These are phyloP conservation scores for Raffaelea arxii DNA, from an alignment of 2,329 filamentous ascomycete species.

Conservation along the genomic window DNA sequence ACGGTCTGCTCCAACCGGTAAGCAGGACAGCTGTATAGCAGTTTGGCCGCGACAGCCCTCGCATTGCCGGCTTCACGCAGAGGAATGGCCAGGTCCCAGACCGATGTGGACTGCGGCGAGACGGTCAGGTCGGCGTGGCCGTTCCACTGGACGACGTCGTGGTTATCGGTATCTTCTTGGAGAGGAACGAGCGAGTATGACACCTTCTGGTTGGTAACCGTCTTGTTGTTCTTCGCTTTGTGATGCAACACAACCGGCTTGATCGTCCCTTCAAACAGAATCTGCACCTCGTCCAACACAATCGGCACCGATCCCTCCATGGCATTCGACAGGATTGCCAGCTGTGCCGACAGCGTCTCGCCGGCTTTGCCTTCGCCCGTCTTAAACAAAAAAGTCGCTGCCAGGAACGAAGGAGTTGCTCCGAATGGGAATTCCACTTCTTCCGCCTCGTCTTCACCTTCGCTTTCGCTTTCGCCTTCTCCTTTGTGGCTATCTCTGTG, in stretches of 20 bases:
- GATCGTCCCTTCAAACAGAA: conserved; percentile 49
- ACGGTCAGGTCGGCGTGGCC: conserved; percentile 52
- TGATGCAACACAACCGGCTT: conserved; percentile 45
- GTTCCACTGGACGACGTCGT: conserved; percentile 4
- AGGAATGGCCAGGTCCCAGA: conserved; percentile 62
- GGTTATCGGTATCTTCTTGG: conserved; percentile 15
- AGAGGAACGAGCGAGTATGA: conserved; percentile 1
- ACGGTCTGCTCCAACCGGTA: conserved; percentile 61
- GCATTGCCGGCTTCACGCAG: conserved; percentile 77
- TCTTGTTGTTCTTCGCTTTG: neutral
- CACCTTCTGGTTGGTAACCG: neutral
- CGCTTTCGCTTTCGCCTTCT: conserved; percentile 12
- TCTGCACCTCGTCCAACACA: conserved; percentile 37
- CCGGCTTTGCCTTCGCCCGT: conserved; percentile 51
- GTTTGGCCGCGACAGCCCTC: conserved; percentile 50
- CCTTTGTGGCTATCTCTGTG: conserved; percentile 42
- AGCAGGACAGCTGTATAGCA: conserved; percentile 52
- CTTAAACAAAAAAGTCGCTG: conserved; percentile 43
- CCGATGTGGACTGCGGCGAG: conserved; percentile 53
- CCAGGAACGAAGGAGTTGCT: conserved; percentile 19
- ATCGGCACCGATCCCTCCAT: conserved; percentile 42
- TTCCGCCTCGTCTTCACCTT: conserved; percentile 7
- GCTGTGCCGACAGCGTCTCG: conserved; percentile 46
- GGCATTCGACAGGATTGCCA: conserved; percentile 47
- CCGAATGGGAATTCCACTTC: conserved; percentile 43